Conservation (phyloP, 768 basidiomycete species). For the Sarcodon sp. region DNA sequence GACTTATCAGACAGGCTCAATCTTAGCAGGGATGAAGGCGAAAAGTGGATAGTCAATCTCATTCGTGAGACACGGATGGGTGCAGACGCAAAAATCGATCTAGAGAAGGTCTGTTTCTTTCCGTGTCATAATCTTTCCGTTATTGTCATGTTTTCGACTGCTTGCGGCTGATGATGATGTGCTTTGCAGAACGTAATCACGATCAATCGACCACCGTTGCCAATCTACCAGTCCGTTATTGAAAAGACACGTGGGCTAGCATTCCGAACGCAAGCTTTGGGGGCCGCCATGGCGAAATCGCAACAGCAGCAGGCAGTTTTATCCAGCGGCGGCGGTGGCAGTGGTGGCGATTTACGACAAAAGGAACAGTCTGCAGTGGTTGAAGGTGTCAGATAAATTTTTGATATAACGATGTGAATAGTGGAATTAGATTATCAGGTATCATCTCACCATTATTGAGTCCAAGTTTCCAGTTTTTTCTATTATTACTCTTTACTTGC, state of each 20-base stretch:
- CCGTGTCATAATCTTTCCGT: background rate
- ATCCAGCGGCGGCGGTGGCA: background rate
- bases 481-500: no score
- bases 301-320: constrained; percentile 5
- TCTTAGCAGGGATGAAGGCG: constrained; percentile 88
- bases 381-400: background rate
- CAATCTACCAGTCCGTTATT: constrained; percentile 88
- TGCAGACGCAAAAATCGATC: constrained; percentile 93
- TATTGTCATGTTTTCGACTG: background rate
- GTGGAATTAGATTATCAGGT: no score
- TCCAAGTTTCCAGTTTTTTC: no score
- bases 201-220: constrained; percentile 81
- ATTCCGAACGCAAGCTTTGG: constrained; percentile 82
- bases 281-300: constrained; percentile 52
- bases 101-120: constrained; percentile 59
- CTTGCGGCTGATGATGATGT: background rate
- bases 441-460: no score
- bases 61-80: constrained; percentile 96
- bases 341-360: background rate
- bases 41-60: constrained; percentile 99
- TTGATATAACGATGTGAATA: no score
- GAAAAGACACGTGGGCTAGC: constrained; percentile 91
- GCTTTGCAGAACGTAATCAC: constrained; percentile 82
- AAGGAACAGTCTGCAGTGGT: background rate
- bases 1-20: constrained; percentile 91